These are phyloP conservation scores for Bipolaris gigantea DNA, from an alignment of 2,329 filamentous ascomycete genomes.

Conservation along the genomic window DNA sequence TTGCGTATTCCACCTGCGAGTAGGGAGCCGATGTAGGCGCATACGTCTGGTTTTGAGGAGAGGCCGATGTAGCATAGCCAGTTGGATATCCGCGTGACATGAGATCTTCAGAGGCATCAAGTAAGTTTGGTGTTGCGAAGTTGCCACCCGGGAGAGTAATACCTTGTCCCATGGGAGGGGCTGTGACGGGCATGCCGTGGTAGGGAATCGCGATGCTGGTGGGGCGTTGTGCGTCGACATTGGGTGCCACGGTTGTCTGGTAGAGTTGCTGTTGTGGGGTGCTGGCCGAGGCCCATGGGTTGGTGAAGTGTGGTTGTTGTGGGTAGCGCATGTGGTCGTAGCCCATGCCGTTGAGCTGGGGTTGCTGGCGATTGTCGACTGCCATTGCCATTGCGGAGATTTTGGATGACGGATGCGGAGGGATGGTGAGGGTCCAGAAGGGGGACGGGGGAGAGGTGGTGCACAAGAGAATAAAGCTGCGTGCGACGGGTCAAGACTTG, in stretches of 20 bases:
- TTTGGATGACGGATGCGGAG: slow-evolving; percentile 4
- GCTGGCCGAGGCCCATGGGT: slow-evolving; percentile 75
- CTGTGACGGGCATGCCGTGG: slow-evolving; percentile 72
- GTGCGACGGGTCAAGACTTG: slow-evolving; percentile 30
- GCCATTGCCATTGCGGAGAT: slow-evolving; percentile 79
- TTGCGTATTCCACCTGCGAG: slow-evolving; percentile 74
- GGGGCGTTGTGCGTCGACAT: slow-evolving; percentile 55
- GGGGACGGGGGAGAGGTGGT: background rate
- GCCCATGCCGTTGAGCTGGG: slow-evolving; percentile 67
- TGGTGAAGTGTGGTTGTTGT: slow-evolving; percentile 74
- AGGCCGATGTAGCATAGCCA: slow-evolving; percentile 69
- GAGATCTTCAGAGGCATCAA: slow-evolving; percentile 74
- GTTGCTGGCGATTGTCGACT: slow-evolving; percentile 80
- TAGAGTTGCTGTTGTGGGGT: slow-evolving; percentile 63
- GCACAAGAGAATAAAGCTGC: slow-evolving; percentile 30
- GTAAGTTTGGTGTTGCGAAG: slow-evolving; percentile 67
- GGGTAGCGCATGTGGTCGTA: slow-evolving; percentile 80
- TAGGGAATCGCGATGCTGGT: slow-evolving; percentile 70
- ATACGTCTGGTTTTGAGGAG: slow-evolving; percentile 69
- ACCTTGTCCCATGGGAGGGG: slow-evolving; percentile 69
- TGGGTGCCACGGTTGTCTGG: slow-evolving; percentile 65
- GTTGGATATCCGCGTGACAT: slow-evolving; percentile 70
- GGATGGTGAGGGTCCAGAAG: slow-evolving; percentile 11
- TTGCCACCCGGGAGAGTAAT: slow-evolving; percentile 66
- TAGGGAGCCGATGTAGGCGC: slow-evolving; percentile 70